Conservation (phyloP, 441 rosid genomes). For the Pelargonium fulgidum region DNA sequence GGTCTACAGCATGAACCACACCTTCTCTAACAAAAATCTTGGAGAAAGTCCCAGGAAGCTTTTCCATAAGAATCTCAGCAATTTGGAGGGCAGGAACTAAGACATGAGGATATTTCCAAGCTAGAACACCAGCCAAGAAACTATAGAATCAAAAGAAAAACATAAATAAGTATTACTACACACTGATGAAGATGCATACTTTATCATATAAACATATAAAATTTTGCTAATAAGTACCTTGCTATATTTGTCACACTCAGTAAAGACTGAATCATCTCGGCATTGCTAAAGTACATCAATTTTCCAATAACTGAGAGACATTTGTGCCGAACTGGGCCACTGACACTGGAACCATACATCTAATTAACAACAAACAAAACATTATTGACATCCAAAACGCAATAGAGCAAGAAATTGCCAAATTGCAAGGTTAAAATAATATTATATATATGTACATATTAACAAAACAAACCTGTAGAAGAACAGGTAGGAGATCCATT, state of each 20-base stretch:
- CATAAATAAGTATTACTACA: constrained; percentile 14
- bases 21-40: constrained; percentile 97
- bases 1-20: constrained; percentile 97
- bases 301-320: constrained; percentile 96
- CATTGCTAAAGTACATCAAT: constrained; percentile 84
- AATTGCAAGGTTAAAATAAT: background rate
- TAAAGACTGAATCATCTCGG: constrained; percentile 89
- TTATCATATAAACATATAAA: background rate
- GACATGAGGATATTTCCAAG: constrained; percentile 99
- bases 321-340: constrained; percentile 89
- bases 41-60: constrained; percentile 95
- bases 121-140: constrained; percentile 95
- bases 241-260: constrained; percentile 81
- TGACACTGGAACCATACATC: constrained; percentile 99
- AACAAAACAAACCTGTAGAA: constrained; percentile 62
- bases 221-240: constrained; percentile 43
- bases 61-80: constrained; percentile 97
- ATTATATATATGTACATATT: background rate
- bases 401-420: background rate
- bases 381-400: background rate
- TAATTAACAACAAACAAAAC: background rate
- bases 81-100: constrained; percentile 96
- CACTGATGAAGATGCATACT: background rate
- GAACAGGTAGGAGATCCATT: constrained; percentile 92
- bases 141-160: constrained; percentile 31